Evolutionary conservation across 805 yeast genomes (phyloP).

Genomic region (Monosporozyma servazzii): DNA sequence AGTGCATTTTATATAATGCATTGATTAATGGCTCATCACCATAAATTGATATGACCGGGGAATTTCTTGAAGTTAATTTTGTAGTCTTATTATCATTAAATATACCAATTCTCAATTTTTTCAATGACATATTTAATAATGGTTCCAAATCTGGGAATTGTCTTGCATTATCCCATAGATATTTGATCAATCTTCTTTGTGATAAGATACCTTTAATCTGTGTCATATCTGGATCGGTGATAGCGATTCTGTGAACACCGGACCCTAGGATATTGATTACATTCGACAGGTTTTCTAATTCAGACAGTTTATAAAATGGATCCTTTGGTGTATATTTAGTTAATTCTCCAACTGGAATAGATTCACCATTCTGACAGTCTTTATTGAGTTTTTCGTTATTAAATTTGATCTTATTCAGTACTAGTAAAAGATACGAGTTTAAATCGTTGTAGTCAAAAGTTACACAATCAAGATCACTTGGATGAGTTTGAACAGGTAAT

Average conservation of each 20-base stretch:
- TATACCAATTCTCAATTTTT: slow-evolving; percentile 69
- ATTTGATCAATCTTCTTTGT: slow-evolving; percentile 78
- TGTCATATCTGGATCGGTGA: slow-evolving; percentile 44
- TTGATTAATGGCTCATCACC: slow-evolving; percentile 85
- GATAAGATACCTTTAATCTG: slow-evolving; percentile 76
- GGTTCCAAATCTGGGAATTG: slow-evolving; percentile 75
- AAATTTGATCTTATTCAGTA: slow-evolving; percentile 58
- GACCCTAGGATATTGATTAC: slow-evolving; percentile 86
- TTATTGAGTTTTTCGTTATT: slow-evolving; percentile 28
- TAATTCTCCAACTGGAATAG: slow-evolving; percentile 85
- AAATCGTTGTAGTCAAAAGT: slow-evolving; percentile 90
- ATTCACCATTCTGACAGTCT: slow-evolving; percentile 76
- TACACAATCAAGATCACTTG: slow-evolving; percentile 56
- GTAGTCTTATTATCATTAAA: slow-evolving; percentile 36
- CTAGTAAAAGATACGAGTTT: slow-evolving; percentile 75
- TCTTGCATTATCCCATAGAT: slow-evolving; percentile 87
- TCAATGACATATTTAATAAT: slow-evolving; percentile 56
- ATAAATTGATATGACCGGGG: slow-evolving; percentile 67
- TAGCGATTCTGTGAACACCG: slow-evolving; percentile 92
- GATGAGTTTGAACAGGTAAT: slow-evolving; percentile 60
- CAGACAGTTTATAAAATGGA: slow-evolving; percentile 73
- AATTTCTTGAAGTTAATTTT: slow-evolving; percentile 31
- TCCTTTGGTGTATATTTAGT: slow-evolving; percentile 78
- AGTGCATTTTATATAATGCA: slow-evolving; percentile 79
- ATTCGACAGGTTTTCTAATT: slow-evolving; percentile 54